These are phyloP conservation scores for Pseudofabraea citricarpa DNA, from an alignment of 2,329 filamentous ascomycete genomes.

Conservation along the genomic window DNA sequence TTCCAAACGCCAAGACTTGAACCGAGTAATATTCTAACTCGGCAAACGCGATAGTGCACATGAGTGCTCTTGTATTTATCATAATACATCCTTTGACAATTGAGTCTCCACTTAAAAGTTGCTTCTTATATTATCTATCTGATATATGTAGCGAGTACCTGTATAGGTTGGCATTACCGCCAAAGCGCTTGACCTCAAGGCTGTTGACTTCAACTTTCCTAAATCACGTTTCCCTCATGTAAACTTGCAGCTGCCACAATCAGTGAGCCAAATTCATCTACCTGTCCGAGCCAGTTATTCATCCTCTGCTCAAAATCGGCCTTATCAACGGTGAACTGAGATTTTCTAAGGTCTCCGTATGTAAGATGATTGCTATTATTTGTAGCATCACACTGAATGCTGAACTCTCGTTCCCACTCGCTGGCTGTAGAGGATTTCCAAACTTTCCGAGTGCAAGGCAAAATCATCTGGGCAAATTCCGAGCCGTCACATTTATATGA, in stretches of 20 bases:
- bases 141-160: too few relatives aligned
- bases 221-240: too few relatives aligned
- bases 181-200: too few relatives aligned
- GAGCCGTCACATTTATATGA: slow-evolving; percentile 6
- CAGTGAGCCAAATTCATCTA: background rate
- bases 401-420: slow-evolving; percentile 11
- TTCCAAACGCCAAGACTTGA: too few relatives aligned
- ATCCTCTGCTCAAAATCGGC: background rate
- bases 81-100: too few relatives aligned
- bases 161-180: too few relatives aligned
- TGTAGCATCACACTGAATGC: background rate
- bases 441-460: slow-evolving; percentile 10
- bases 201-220: too few relatives aligned
- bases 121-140: too few relatives aligned
- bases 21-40: too few relatives aligned
- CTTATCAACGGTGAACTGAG: background rate
- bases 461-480: slow-evolving; percentile 1
- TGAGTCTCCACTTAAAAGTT: too few relatives aligned
- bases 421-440: slow-evolving; percentile 9
- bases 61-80: too few relatives aligned
- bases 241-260: background rate
- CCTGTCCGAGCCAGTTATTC: background rate
- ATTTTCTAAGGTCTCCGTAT: slow-evolving; percentile 11
- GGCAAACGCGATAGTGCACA: too few relatives aligned
- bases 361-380: slow-evolving; percentile 1